Conservation (phyloP, 106 monocot species). For the Allium sativum region DNA sequence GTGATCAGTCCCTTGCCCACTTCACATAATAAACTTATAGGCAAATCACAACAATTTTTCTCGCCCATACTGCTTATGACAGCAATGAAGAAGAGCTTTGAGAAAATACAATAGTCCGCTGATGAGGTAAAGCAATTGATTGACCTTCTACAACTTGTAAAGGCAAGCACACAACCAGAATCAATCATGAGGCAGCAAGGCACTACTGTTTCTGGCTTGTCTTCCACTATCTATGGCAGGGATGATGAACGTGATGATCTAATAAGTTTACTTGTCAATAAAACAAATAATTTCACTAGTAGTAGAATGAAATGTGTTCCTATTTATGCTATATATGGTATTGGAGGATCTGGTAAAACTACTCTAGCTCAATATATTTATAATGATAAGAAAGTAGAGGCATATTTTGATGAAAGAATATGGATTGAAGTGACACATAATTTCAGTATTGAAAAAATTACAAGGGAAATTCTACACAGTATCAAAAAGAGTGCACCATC, state of each 20-base stretch:
- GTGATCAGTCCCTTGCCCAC: background rate
- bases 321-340: background rate
- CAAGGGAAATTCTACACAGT: background rate
- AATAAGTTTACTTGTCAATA: background rate
- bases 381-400: background rate
- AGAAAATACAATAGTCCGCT: background rate
- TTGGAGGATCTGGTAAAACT: slow-evolving; percentile 2
- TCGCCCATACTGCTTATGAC: background rate
- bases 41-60: background rate
- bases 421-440: background rate
- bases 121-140: background rate
- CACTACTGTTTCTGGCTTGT: background rate
- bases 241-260: background rate
- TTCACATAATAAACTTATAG: background rate
- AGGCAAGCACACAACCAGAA: background rate
- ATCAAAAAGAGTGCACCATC: background rate
- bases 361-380: slow-evolving; percentile 3
- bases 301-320: background rate
- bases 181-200: no score
- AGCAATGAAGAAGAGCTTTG: slow-evolving; percentile 1
- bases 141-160: background rate
- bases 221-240: background rate
- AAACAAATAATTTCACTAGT: background rate
- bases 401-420: background rate
- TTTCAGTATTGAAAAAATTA: background rate